These are phyloP conservation scores for Chrysophaeum taylorii DNA, from an alignment of 352 stramenopile species.

Conservation along the genomic window DNA sequence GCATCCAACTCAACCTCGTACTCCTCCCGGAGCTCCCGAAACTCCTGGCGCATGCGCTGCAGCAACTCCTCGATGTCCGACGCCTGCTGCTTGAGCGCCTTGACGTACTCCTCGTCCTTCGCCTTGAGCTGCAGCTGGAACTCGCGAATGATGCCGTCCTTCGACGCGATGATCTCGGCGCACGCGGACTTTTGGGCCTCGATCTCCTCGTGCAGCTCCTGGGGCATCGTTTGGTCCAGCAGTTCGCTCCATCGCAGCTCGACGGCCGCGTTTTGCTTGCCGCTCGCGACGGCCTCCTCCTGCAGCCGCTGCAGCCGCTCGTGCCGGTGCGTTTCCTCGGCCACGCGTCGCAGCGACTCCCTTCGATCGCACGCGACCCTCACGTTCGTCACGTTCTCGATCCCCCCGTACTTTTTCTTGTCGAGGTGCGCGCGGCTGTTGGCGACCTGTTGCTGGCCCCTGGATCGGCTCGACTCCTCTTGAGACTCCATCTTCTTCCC, in stretches of 20 bases:
- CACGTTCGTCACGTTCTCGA: conserved; percentile 77
- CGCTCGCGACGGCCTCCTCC: conserved; percentile 72
- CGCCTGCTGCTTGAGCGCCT: conserved; percentile 68
- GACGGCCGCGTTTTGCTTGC: conserved; percentile 76
- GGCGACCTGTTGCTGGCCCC: conserved; percentile 34
- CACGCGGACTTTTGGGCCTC: conserved; percentile 70
- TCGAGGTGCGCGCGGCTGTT: conserved; percentile 41
- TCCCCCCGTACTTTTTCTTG: conserved; percentile 53
- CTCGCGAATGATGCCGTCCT: conserved; percentile 65
- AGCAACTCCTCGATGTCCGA: conserved; percentile 77
- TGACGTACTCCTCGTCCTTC: conserved; percentile 89
- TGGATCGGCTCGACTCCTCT: conserved; percentile 12
- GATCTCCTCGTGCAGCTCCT: conserved; percentile 74
- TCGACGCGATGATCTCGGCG: conserved; percentile 72
- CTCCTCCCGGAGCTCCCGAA: conserved; percentile 77
- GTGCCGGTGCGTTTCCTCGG: conserved; percentile 71
- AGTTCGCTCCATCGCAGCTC: conserved; percentile 81
- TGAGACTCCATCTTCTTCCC: conserved; percentile 9
- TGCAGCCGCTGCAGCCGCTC: conserved; percentile 66
- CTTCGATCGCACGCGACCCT: conserved; percentile 70
- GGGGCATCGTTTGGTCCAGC: conserved; percentile 79
- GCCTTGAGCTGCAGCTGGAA: conserved; percentile 77
- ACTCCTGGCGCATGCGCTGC: conserved; percentile 72
- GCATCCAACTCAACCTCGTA: conserved; percentile 79
- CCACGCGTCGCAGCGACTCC: conserved; percentile 70